phyloP scores from a whole-genome alignment of 202 grass and related monocot genomes.

The Schoenoplectus triqueter region DNA sequence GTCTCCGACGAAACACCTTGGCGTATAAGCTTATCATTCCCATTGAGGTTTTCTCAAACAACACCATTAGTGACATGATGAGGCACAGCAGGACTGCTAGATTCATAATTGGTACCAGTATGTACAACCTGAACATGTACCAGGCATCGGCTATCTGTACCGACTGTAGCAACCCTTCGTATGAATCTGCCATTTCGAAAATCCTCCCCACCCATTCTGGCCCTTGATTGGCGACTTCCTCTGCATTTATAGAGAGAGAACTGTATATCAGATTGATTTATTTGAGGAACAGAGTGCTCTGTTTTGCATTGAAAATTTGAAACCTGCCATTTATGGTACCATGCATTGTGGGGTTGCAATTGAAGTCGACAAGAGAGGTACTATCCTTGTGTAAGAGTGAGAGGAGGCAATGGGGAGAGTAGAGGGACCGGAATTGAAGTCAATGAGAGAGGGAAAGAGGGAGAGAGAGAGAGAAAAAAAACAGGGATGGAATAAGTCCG shows the following conservation, averaged over 20 bases:
- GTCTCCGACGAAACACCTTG: conserved; percentile 42
- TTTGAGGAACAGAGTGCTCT: background rate
- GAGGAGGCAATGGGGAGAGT: conserved; percentile 27
- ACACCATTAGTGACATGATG: conserved; percentile 44
- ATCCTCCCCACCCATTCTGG: background rate
- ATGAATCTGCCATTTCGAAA: conserved; percentile 10
- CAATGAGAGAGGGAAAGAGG: conserved; percentile 4
- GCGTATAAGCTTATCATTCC: conserved; percentile 43
- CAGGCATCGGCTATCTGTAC: conserved; percentile 25
- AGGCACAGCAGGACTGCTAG: conserved; percentile 34
- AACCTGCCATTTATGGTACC: conserved; percentile 24
- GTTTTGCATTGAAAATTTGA: conserved; percentile 1
- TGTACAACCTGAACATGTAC: conserved; percentile 21
- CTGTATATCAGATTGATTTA: background rate
- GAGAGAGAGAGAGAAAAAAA: background rate
- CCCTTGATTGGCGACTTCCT: background rate
- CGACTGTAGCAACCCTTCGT: background rate
- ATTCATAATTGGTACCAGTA: conserved; percentile 39
- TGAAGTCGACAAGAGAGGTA: background rate
- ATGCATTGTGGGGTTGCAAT: conserved; percentile 19
- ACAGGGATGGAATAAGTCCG: background rate
- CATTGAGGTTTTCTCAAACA: conserved; percentile 43
- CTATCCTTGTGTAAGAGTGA: conserved; percentile 4
- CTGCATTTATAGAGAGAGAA: conserved; percentile 40
- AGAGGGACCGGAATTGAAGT: conserved; percentile 26